These are phyloP conservation scores for Trichoderma hamatum DNA, from an alignment of 2,329 filamentous ascomycete genomes.

Conservation along the genomic window DNA sequence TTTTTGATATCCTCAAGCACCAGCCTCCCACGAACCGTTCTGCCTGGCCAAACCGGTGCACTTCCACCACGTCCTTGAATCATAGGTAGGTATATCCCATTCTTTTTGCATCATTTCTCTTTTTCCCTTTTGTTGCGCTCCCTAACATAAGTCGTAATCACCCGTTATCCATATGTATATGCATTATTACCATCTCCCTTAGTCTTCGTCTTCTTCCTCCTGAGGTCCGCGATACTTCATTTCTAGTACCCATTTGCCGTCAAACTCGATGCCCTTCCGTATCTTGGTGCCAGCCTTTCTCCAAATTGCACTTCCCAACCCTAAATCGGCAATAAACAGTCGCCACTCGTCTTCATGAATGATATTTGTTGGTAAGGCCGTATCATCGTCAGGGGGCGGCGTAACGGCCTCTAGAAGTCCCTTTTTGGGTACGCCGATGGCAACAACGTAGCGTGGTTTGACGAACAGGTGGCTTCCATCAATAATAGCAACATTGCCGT, in stretches of 20 bases:
- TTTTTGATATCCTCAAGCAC: slow-evolving; percentile 1
- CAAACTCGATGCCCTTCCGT: slow-evolving; percentile 85
- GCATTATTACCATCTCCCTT: not conserved
- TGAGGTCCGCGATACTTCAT: slow-evolving; percentile 56
- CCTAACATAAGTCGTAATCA: slow-evolving; percentile 2
- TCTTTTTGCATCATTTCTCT: not conserved
- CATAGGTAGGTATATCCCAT: not conserved
- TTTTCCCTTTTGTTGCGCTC: not conserved
- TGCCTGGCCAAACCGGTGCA: not conserved
- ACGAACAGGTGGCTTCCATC: slow-evolving; percentile 82
- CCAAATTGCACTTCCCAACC: slow-evolving; percentile 81
- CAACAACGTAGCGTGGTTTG: slow-evolving; percentile 79
- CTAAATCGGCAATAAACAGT: slow-evolving; percentile 83
- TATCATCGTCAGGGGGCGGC: slow-evolving; percentile 47
- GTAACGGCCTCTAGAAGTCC: slow-evolving; percentile 79
- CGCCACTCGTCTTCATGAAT: slow-evolving; percentile 68
- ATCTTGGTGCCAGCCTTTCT: slow-evolving; percentile 80
- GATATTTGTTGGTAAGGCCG: slow-evolving; percentile 36
- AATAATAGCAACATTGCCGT: slow-evolving; percentile 65
- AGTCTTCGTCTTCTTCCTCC: slow-evolving; percentile 32
- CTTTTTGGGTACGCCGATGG: slow-evolving; percentile 83
- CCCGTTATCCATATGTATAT: not conserved
- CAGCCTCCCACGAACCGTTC: not conserved
- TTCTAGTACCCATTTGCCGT: slow-evolving; percentile 80
- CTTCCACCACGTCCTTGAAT: not conserved